A percentile compares a stretch with the other conserved stretches of the same genome.
These are phyloP conservation scores for Cyclostephanos invisitatus DNA, from an alignment of 108 stramenopile species.

Conservation along the genomic window DNA sequence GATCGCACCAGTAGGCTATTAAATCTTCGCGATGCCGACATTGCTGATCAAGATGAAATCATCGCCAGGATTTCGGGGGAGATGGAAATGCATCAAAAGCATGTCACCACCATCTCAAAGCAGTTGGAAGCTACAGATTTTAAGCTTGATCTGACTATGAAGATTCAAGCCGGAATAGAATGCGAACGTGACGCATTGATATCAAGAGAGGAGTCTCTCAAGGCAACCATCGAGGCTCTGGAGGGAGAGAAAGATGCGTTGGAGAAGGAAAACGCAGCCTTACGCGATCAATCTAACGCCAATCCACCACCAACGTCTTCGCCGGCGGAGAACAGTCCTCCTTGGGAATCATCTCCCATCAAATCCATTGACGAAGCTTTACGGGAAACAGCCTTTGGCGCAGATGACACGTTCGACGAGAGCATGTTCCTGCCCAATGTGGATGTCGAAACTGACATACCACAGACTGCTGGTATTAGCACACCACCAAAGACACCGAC, in stretches of 20 bases:
- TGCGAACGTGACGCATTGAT: not conserved
- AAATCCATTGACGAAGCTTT: not conserved
- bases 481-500: slow-evolving; percentile 21
- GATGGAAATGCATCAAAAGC: not conserved
- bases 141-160: not conserved
- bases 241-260: not conserved
- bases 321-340: not conserved
- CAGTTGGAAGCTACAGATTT: not conserved
- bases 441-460: not conserved
- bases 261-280: slow-evolving; percentile 11
- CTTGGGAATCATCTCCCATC: not conserved
- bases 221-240: not conserved
- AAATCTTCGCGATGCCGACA: not conserved
- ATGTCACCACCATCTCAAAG: not conserved
- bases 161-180: too few species aligned
- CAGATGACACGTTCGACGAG: slow-evolving; percentile 44
- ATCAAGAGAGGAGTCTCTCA: slow-evolving; percentile 5
- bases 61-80: not conserved
- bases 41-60: not conserved
- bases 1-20: slow-evolving; percentile 16
- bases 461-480: slow-evolving; percentile 14
- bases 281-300: slow-evolving; percentile 5
- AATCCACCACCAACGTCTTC: not conserved
- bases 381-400: slow-evolving; percentile 12
- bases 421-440: slow-evolving; percentile 39